Evolutionary conservation across 805 yeast genomes (phyloP), one percentile per base, ranked within the genome.

Genomic region (Maudiozyma barnettii): DNA sequence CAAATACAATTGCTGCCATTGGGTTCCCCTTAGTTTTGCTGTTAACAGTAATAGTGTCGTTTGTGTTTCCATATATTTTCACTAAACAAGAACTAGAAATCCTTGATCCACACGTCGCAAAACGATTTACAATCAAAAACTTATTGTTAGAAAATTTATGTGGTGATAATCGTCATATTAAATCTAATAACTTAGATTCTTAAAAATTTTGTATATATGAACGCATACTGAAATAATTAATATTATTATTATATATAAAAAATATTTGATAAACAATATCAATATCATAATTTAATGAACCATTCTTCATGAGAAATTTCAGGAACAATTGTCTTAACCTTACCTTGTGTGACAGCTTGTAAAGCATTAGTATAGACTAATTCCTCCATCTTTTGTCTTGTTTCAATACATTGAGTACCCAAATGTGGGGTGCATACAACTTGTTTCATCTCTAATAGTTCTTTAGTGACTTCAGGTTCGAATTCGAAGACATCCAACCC

Each of bases 1-100:
- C 95, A 0, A 77, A 82, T 59, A 87, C 96, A 0, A 79, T 73
- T 50, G 98, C 93, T 0, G 97, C 98, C 0, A 87, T 91, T 30
- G 98, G 95, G 2, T 91, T 93, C 59, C 98, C 99, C 0, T 83
- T 88, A 2, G 86, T 93, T 0, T 67, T 91, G 44, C 65, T 91
- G 58, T 49, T 73, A 2, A 74, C 81, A 45, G 90, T 86, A 49
- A 74, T 83, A 20, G 67, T 79, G 1, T 78, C 88, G 12, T 73
- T 79, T 58, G 55, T 74, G 6, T 80, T 95, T 68, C 85, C 84
- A 0, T 63, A 59, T 45, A 59, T 83, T 1, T 84, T 90, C 46
- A 81, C 85, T 0, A 53, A 57, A 37, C 78, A 76, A 4, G 88
- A 84, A 46, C 65, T 91, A 48, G 63, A 66, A 1, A 53, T 76